Base-by-base conservation (phyloP, 768 basidiomycete genomes). In the Boletus barrowsii region DNA sequence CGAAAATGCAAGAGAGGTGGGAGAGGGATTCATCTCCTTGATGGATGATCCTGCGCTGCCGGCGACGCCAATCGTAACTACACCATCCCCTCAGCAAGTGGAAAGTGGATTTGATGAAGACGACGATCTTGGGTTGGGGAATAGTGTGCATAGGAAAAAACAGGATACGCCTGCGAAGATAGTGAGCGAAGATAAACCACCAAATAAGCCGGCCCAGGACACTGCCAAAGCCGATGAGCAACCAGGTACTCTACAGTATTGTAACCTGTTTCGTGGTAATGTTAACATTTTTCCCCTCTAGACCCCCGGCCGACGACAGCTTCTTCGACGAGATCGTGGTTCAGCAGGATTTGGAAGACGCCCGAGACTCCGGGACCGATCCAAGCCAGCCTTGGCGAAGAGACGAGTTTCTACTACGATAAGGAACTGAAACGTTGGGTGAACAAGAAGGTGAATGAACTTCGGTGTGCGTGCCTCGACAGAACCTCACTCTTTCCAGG, bases 391-490 rank as follows among this genome's bases (percentile, higher is more conserved):
- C 81, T 99, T 24, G 97, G 97, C 9, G 93, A 98, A 61, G 84
- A 94, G 67, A 93, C 75, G 26, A 76, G 84, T 26, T 96, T 98
- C 75, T 88, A 92, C 64, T 99, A 90, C 67, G 97, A 99, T 67
- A 86, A 89, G 63, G 93, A 97, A n/a, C 79, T 87, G 55, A 94
- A 95, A 69, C 83, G 88, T 57, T 99, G 97, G 97, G 86, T 99
- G 26, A 94, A 97, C 69, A 95, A 89, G 72, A 93, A 88, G 75
- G 93, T 92, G 56, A 68, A 72, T 58, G 7, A 10, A 20, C 47
- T 53, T 26, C 29, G 47, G 42, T 18, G 10, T 43, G 39, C 22
- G 35, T 32, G 22, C n/a, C 2, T 30, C 5, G 33, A 41, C 37
- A 8, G 39, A 29, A 18, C 15, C 59, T 47, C 20, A 54, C 61